These are phyloP conservation scores for Candida neerlandica DNA, from an alignment of 1,139 yeast species.

Conservation along the genomic window DNA sequence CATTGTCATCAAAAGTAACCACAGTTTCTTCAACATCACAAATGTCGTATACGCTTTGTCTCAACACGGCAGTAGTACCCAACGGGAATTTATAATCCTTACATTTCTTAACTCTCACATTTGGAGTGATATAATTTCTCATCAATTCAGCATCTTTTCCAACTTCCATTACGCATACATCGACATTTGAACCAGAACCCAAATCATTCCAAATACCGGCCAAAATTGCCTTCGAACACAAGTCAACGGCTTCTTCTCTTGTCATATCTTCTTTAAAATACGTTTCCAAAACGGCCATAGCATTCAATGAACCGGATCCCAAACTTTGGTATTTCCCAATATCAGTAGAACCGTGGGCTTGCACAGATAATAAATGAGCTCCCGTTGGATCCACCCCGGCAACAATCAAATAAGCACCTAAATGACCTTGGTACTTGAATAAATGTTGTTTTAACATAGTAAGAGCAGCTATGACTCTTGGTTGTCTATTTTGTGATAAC, in stretches of 20 bases:
- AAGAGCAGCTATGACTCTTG: conserved; percentile 91
- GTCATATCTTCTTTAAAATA: conserved; percentile 79
- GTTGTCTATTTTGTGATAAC: conserved; percentile 78
- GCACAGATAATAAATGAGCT: conserved; percentile 87
- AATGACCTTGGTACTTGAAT: conserved; percentile 94
- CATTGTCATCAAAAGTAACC: conserved; percentile 35
- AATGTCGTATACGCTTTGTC: conserved; percentile 61
- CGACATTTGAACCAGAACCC: conserved; percentile 98
- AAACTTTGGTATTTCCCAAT: conserved; percentile 89
- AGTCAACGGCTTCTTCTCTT: conserved; percentile 83
- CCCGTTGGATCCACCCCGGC: conserved; percentile 98
- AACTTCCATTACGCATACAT: conserved; percentile 91
- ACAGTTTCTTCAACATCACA: conserved; percentile 75
- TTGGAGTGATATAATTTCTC: conserved; percentile 91
- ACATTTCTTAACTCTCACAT: conserved; percentile 79
- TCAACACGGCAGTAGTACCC: conserved; percentile 89
- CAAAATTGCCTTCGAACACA: conserved; percentile 91
- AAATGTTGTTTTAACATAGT: conserved; percentile 93
- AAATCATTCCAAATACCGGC: conserved; percentile 99
- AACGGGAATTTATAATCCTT: conserved; percentile 79
- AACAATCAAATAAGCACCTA: conserved; percentile 94
- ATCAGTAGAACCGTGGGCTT: conserved; percentile 98
- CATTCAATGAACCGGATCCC: conserved; percentile 98
- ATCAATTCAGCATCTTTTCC: conserved; percentile 83
- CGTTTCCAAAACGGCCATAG: conserved; percentile 95